Percentiles rank a stretch among this genome's conserved stretches.
Evolutionary conservation across 805 yeast genomes (phyloP).

Genomic region (Saturnispora dispora): DNA sequence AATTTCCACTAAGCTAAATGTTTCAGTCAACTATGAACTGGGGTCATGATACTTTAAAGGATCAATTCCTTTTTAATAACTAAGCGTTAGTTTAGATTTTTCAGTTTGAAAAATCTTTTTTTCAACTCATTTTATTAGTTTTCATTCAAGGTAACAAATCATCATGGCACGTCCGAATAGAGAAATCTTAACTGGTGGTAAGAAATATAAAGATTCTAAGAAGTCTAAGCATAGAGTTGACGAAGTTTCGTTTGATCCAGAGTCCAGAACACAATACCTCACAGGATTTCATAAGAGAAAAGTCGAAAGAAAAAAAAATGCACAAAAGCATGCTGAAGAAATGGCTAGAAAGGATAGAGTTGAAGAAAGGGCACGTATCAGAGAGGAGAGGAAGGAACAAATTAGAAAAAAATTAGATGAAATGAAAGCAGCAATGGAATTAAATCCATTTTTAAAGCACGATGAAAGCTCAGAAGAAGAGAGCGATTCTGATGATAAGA

Average conservation of each 20-base stretch:
- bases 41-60: too few species aligned
- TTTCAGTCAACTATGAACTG: too few species aligned
- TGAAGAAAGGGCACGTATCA: slow-evolving; percentile 62
- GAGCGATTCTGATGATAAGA: slow-evolving; percentile 19
- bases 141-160: background rate
- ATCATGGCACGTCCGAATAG: slow-evolving; percentile 45
- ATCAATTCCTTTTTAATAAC: background rate
- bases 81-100: background rate
- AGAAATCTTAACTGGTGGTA: slow-evolving; percentile 83
- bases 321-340: slow-evolving; percentile 66
- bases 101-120: background rate
- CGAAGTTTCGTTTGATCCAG: slow-evolving; percentile 79
- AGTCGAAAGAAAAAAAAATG: slow-evolving; percentile 78
- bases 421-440: slow-evolving; percentile 32
- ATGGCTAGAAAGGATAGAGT: slow-evolving; percentile 63
- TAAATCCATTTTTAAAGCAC: slow-evolving; percentile 13
- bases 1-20: too few species aligned
- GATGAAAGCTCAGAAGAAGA: slow-evolving; percentile 27
- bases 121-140: background rate
- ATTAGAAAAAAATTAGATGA: slow-evolving; percentile 55
- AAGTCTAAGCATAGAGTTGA: slow-evolving; percentile 60
- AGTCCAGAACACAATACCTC: slow-evolving; percentile 68
- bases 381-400: slow-evolving; percentile 63
- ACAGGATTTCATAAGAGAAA: slow-evolving; percentile 97
- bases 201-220: slow-evolving; percentile 63